Base-by-base conservation (phyloP, 2,329 filamentous ascomycete genomes). In the Penicillium sp. region DNA sequence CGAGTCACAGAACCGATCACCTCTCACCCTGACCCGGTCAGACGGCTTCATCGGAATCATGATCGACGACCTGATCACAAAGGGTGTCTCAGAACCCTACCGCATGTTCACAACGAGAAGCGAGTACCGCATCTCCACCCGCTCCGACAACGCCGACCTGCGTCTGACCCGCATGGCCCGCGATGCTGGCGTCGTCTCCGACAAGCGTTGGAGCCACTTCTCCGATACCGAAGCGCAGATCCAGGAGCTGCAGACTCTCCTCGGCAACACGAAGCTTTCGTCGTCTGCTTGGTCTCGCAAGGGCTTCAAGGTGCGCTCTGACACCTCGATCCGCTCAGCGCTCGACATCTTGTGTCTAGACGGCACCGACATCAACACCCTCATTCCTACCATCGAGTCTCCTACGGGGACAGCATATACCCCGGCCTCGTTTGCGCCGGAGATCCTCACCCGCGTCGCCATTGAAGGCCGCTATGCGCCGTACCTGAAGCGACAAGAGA, bases 1-100 rank as follows among this genome's bases (percentile, higher is more conserved):
- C n/a, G 78, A 83, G 1, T 81, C 90, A 0, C 78, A 81, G 53
- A 79, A 79, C 1, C 81, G 85, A 51, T 68, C 75, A 2, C 77
- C 82, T 0, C 76, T 94, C 53, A 79, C 79, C 0, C 73, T 98
- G 28, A 83, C 83, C 7, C 80, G 93, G 56, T 84, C 86, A 1
- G 91, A 98, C 67, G 89, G 88, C 12, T 98, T 96, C 68, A 97
- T 98, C 63, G 93, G 93, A 58, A 86, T 98, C 71, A 95, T 98
- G 89, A 90, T 98, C 61, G 93, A 98, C 69, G 93, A 98, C 66
- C 81, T 98, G 33, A 84, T 95, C 64, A 97, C 91, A 21, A 97
- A 96, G 70, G 93, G 93, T 42, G 93, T 98, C 28, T 90, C 87
- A 2, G 93, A 98, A 65, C 93, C 93, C 1, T 98, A 98, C 70